phyloP scores from a whole-genome alignment of 805 yeast species.

The Starmerella stigmatis region DNA sequence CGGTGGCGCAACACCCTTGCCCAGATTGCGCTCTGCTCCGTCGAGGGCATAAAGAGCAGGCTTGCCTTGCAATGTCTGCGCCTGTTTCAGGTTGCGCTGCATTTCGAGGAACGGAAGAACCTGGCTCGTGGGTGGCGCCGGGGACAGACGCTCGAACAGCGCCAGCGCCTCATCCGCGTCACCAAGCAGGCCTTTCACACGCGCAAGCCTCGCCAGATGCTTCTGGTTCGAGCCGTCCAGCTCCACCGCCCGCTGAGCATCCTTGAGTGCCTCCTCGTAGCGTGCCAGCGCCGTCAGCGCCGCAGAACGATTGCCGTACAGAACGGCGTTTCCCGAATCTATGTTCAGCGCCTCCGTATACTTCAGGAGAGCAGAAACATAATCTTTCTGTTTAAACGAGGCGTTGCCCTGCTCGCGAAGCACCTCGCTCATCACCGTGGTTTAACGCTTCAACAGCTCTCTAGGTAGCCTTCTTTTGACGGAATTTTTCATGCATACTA shows the following conservation, averaged over 20 bases:
- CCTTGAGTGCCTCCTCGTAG: slow-evolving; percentile 31
- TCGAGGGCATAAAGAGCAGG: slow-evolving; percentile 32
- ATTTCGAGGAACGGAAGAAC: slow-evolving; percentile 31
- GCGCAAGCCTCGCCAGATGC: slow-evolving; percentile 31
- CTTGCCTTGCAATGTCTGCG: slow-evolving; percentile 27
- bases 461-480: not conserved
- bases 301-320: slow-evolving; percentile 34
- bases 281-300: slow-evolving; percentile 31
- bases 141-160: slow-evolving; percentile 23
- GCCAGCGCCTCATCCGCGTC: slow-evolving; percentile 30
- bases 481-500: not conserved
- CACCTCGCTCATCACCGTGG: slow-evolving; percentile 20
- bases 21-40: slow-evolving; percentile 32
- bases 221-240: slow-evolving; percentile 30
- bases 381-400: slow-evolving; percentile 31
- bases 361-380: slow-evolving; percentile 26
- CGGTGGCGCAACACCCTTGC: slow-evolving; percentile 30
- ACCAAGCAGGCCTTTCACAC: slow-evolving; percentile 31
- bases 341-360: slow-evolving; percentile 32
- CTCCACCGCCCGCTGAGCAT: slow-evolving; percentile 28
- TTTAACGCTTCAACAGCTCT: not conserved
- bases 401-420: slow-evolving; percentile 33
- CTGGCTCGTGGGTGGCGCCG: slow-evolving; percentile 23
- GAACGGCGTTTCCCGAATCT: slow-evolving; percentile 32
- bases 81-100: slow-evolving; percentile 31